These are phyloP conservation scores for Claviceps sp. DNA, from an alignment of 2,329 filamentous ascomycete genomes.

Conservation along the genomic window DNA sequence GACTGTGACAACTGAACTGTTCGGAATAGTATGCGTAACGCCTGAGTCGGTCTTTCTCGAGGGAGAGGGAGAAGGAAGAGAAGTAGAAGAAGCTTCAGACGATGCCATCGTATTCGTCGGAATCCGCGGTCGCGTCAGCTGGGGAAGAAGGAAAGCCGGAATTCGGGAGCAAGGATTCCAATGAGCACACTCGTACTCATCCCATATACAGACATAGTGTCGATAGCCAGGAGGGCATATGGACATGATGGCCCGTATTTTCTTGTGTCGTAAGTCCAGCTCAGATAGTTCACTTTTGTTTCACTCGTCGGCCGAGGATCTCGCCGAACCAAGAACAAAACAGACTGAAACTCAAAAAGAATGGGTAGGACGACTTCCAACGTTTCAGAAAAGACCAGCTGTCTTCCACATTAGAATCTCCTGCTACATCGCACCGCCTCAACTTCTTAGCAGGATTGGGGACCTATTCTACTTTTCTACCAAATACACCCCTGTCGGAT, in stretches of 20 bases:
- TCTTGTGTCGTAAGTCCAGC: background rate
- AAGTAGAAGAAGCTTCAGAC: background rate
- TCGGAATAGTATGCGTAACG: slow-evolving; percentile 23
- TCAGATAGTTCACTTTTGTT: background rate
- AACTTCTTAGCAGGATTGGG: too few relatives aligned
- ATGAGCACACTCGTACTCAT: slow-evolving; percentile 31
- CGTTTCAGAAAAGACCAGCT: too few relatives aligned
- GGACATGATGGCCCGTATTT: background rate
- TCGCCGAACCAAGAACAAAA: too few relatives aligned
- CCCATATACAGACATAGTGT: slow-evolving; percentile 25
- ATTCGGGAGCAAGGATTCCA: slow-evolving; percentile 25
- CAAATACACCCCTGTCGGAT: too few relatives aligned
- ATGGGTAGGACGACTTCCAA: too few relatives aligned
- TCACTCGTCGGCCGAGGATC: too few relatives aligned
- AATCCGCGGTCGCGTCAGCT: too few relatives aligned
- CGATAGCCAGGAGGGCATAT: slow-evolving; percentile 16
- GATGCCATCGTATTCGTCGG: background rate
- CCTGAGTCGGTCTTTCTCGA: slow-evolving; percentile 22
- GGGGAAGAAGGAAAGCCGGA: slow-evolving; percentile 15
- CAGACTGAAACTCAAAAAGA: too few relatives aligned
- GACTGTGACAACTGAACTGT: slow-evolving; percentile 20
- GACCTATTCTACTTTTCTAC: too few relatives aligned
- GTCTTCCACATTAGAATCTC: too few relatives aligned
- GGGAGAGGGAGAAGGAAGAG: background rate
- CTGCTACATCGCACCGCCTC: too few relatives aligned